Base-by-base conservation (phyloP, 1,284 basidiomycete species). In the Fomes fomentarius region DNA sequence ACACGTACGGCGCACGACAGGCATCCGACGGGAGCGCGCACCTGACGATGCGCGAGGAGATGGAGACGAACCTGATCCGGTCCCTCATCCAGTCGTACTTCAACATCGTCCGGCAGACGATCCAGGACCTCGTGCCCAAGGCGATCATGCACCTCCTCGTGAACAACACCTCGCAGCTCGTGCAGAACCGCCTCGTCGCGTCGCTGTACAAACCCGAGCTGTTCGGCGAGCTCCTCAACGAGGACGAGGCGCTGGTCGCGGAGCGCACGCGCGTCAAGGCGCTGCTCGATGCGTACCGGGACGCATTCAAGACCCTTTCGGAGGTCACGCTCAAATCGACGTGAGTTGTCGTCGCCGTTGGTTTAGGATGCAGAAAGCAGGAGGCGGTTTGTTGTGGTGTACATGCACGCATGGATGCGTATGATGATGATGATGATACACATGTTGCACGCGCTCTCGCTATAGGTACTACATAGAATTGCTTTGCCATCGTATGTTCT, bases 111-210 rank as follows among this genome's bases (percentile, higher is more conserved):
- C 88, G 97, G 31, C 94, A 98, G 71, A 93, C 89, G 66, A 98
- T 99, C 62, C 94, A 98, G 68, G 97, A 99, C 71, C 82, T 98
- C 57, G 86, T 99, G 17, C 97, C 97, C 33, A 99, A 99, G 75
- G 93, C 94, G 17, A 89, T 95, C 75, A 96, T 96, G 93, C 94
- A 95, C 74, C 84, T 96, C 66, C 81, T 98, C 61, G 96, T 99
- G 69, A 99, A 98, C 76, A 85, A 94, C 69, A 95, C 94, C n/a
- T 89, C 93, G 43, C 93, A 98, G 68, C 90, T 93, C 24, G 94
- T 99, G 33, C 97, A 99, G 76, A 97, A 98, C 71, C 83, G 96
- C 21, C 80, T 99, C 28, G 97, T 99, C 25, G 85, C 94, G 24
- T 80, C 88, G 48, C 72, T 99, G 61, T 99, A 99, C 80, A 98